phyloP scores from a whole-genome alignment of 768 basidiomycete species.

The Lactarius pseudohatsudake region DNA sequence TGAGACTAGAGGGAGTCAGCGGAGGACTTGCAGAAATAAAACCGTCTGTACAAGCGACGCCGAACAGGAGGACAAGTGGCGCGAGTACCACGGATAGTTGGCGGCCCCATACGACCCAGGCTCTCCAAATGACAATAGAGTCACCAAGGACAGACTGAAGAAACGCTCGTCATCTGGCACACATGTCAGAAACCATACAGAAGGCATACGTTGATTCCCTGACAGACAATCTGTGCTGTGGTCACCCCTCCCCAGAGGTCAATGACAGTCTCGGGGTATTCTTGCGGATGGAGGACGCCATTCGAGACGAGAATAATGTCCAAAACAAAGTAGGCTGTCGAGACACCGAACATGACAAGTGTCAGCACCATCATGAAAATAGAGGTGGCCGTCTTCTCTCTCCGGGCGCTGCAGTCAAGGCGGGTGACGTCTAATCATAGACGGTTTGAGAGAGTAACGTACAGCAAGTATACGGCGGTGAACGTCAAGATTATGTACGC shows the following conservation, averaged over 20 bases:
- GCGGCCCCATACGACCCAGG: constrained; percentile 23
- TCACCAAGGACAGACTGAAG: constrained; percentile 20
- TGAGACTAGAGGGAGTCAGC: constrained; percentile 18
- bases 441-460: background rate
- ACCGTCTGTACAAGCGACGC: constrained; percentile 16
- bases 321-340: constrained; percentile 12
- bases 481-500: constrained; percentile 10
- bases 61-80: constrained; percentile 20
- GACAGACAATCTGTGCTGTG: constrained; percentile 10
- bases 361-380: constrained; percentile 18
- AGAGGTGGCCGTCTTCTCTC: constrained; percentile 13
- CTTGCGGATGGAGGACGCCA: constrained; percentile 13
- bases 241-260: background rate
- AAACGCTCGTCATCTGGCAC: background rate
- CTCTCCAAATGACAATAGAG: constrained; percentile 27
- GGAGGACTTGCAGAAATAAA: background rate
- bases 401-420: constrained; percentile 4
- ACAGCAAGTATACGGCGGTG: constrained; percentile 22
- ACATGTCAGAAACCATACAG: background rate
- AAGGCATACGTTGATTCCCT: constrained; percentile 15
- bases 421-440: background rate
- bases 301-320: constrained; percentile 10
- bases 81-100: constrained; percentile 8
- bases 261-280: constrained; percentile 9
- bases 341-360: constrained; percentile 21